A percentile compares a stretch with the other conserved stretches of the same genome.
Conservation (phyloP, 2,329 filamentous ascomycete species). For the Apiospora pterosperma region DNA sequence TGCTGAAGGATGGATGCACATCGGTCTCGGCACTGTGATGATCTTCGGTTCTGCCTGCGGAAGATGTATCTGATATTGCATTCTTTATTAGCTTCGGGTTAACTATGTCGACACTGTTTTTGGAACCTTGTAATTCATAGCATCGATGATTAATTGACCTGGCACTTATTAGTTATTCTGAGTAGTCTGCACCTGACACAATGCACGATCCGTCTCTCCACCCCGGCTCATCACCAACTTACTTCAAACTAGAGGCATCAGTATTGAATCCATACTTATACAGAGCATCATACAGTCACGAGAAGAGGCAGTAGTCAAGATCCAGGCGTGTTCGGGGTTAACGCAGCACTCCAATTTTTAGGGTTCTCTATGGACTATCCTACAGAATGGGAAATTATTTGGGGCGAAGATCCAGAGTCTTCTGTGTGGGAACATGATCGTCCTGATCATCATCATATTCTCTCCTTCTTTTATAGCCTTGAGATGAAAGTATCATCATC, state of each 20-base stretch:
- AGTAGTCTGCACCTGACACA: not conserved
- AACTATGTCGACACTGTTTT: not conserved
- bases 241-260: too few species aligned
- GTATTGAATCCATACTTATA: too few species aligned
- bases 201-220: too few species aligned
- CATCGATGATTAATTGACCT: not conserved
- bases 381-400: not conserved
- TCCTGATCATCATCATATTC: not conserved
- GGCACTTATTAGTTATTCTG: not conserved
- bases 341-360: not conserved
- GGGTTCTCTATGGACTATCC: not conserved
- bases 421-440: too few species aligned
- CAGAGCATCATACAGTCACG: not conserved
- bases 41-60: not conserved
- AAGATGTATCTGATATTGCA: not conserved
- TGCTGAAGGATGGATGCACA: constrained; percentile 18
- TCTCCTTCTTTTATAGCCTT: not conserved
- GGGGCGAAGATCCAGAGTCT: not conserved
- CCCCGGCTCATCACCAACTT: not conserved
- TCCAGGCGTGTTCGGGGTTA: not conserved
- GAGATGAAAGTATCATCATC: not conserved
- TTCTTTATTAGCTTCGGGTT: not conserved
- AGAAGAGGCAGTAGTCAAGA: not conserved
- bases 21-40: not conserved
- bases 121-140: not conserved